Evolutionary conservation across 75 land plant species (phyloP), one percentile per base, ranked within the genome.

Genomic region (Pinus tabuliformis): DNA sequence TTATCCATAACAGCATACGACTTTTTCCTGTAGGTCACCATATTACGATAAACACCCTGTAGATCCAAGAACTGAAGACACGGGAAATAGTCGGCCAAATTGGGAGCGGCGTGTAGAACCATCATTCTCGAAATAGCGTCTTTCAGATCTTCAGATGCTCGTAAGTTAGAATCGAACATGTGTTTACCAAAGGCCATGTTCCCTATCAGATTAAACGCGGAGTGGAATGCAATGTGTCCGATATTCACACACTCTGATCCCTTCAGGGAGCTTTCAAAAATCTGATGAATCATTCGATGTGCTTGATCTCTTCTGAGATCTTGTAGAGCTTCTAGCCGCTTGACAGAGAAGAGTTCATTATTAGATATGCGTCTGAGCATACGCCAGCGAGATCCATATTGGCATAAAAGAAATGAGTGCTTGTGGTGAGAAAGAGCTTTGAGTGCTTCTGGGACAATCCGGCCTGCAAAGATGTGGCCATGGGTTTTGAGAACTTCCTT

Each of bases 301-400:
- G 52, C 58, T 45, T 78, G 61, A 33, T 58, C 60, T 20, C 52
- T 73, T 39, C 80, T 54, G 30, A 59, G 15, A 33, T 30, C 33
- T 22, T 42, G 78, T 22, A 75, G 76, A 16, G 39, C 49, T n/a
- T 75, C 54, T 20, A 80, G 49, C 15, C 79, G 58, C 78, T 65
- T 80, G 78, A 9, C 24, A 7, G 33, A 28, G 57, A 80, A 74
- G 68, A 80, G 78, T 70, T 80, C 70, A 22, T 63, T 57, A 12
- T n/a, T 45, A 17, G 71, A 58, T 26, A 80, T 62, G 36, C 58
- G 57, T 12, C 81, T 62, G 79, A 45, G 49, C 49, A 45, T 45
- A 45, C 49, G 49, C 49, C 49, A 45, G 49, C 49, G 49, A 45
- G 49, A 45, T 45, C 49, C 49, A 45, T 45, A 45, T 45, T 45